Evolutionary conservation across 1,284 basidiomycete species (phyloP), one percentile per base, ranked within the genome.

Genomic region (Cryptococcus sp.): DNA sequence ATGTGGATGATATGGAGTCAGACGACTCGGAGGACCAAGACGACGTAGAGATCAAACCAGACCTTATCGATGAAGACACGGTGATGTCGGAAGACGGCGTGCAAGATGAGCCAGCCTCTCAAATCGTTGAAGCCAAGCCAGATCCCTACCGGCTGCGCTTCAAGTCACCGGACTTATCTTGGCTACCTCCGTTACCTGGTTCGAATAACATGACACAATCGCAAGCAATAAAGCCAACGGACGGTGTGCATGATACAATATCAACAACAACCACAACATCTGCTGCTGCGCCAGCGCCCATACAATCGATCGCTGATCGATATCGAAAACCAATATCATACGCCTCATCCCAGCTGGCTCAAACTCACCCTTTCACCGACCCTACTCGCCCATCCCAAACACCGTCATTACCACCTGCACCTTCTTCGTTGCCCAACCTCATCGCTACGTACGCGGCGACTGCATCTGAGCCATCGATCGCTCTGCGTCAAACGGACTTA

Each of bases 171-270:
- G 64, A 66, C 55, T 54, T 61, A 3, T 65, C 70, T 1, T 75
- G 73, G 73, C 59, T 75, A 4, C 73, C 73, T 5, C 72, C 72
- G 2, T 47, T 73, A 54, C 72, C 73, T 8, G n/a, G 23, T 40
- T 52, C 50, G 15, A 37, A 48, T 25, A 10, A 19, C 22, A 7
- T 25, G 45, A 13, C 29, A 13, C 29, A 5, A 10, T 34, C 29
- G 13, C 29, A 34, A 34, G 2, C 8, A 34, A 10, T 34, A 34
- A 34, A 34, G 29, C 8, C 29, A 10, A 4, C 29, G 8, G 29
- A 34, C 29, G 29, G 13, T 34, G 29, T 34, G 13, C 29, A 34
- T 34, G 29, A 34, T 34, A 34, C 23, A n/a, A 26, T 52, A 6
- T 15, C 49, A 1, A 29, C 49, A 13, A 47, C 57, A 0, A 55